Evolutionary conservation across 148 eudicot species (phyloP).

Genomic region (Selenicereus undatus): DNA sequence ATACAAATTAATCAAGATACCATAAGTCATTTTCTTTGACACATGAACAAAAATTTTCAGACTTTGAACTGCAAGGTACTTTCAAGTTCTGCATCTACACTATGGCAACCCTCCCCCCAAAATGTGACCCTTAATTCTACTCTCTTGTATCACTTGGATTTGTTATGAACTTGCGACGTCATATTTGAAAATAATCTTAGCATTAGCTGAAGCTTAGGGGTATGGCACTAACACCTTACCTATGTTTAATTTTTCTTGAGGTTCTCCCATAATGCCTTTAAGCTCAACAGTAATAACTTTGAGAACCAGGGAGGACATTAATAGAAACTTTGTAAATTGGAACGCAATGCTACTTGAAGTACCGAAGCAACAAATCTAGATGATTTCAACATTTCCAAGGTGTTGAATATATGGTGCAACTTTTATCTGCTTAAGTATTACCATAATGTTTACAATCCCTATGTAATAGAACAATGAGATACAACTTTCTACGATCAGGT

Average conservation of each 20-base stretch:
- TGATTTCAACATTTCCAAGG: not conserved
- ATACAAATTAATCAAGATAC: no score
- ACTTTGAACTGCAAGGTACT: no score
- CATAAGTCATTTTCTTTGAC: no score
- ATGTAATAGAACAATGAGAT: no score
- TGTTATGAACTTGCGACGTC: no score
- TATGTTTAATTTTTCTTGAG: not conserved
- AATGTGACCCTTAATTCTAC: no score
- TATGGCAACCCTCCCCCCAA: no score
- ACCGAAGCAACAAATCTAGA: not conserved
- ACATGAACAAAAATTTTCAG: no score
- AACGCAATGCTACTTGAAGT: not conserved
- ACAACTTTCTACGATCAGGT: no score
- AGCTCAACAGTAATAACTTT: conserved; percentile 9
- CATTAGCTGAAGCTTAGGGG: conserved; percentile 3
- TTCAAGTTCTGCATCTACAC: no score
- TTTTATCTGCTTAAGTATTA: not conserved
- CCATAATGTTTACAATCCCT: not conserved
- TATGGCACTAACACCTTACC: not conserved
- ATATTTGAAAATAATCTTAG: not conserved
- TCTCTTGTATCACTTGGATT: no score
- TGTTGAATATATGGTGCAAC: not conserved
- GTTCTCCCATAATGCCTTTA: not conserved
- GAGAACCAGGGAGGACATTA: not conserved
- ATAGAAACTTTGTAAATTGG: not conserved